These are phyloP conservation scores for Camellia sinensis DNA, from an alignment of 148 eudicot species.

Conservation along the genomic window DNA sequence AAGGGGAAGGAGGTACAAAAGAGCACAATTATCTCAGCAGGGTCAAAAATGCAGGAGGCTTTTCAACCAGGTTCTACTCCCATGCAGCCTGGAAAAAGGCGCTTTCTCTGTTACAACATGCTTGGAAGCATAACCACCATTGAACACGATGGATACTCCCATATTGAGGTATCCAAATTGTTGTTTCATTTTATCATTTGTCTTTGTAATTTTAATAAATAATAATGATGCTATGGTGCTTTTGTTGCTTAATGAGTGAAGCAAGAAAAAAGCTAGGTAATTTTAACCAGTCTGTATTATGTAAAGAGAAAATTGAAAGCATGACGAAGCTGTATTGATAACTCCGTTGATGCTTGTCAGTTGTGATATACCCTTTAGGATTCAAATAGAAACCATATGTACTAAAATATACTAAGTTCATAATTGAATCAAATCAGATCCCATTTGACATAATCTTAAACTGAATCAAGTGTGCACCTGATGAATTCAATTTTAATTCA, in stretches of 20 bases:
- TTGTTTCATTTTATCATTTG: slow-evolving; percentile 6
- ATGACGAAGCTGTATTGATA: background rate
- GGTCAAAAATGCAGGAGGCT: slow-evolving; percentile 72
- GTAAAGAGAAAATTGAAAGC: background rate
- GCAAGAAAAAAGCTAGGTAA: background rate
- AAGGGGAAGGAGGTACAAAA: slow-evolving; percentile 33
- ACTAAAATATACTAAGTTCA: background rate
- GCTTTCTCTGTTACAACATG: slow-evolving; percentile 83
- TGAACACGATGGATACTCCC: slow-evolving; percentile 86
- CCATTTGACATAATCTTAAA: background rate
- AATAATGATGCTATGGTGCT: background rate
- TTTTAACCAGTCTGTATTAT: background rate
- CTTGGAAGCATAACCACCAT: slow-evolving; percentile 88
- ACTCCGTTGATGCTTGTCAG: background rate
- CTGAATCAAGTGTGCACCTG: background rate
- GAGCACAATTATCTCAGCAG: slow-evolving; percentile 18
- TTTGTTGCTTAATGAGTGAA: background rate
- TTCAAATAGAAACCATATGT: background rate
- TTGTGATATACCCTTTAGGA: background rate
- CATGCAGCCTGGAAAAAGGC: slow-evolving; percentile 71
- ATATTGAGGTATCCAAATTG: slow-evolving; percentile 62
- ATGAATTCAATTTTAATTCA: background rate
- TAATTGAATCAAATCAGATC: background rate
- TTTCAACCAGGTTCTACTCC: slow-evolving; percentile 98
- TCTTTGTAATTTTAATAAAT: background rate